Evolutionary conservation across 2,329 filamentous ascomycete genomes (phyloP).

Genomic region (Cryphonectria carpinicola): DNA sequence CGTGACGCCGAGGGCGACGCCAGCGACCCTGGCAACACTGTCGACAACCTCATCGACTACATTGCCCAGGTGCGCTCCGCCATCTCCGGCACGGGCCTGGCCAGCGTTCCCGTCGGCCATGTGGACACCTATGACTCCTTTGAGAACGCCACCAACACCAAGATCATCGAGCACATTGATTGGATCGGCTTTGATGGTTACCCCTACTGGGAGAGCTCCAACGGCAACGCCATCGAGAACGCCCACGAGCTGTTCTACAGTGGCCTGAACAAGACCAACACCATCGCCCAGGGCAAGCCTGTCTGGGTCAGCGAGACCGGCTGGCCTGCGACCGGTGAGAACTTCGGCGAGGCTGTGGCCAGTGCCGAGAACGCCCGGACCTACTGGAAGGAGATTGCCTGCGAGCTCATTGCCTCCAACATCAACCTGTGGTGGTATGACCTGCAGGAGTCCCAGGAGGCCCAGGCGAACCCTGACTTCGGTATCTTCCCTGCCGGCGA

Average conservation of each 20-base stretch:
- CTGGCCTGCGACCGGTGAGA: constrained; percentile 25
- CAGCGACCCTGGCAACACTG: constrained; percentile 60
- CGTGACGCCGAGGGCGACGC: constrained; percentile 61
- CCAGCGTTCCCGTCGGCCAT: constrained; percentile 58
- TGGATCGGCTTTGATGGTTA: constrained; percentile 69
- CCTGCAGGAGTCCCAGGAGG: constrained; percentile 42
- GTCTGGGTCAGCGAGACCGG: constrained; percentile 31
- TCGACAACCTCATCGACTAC: constrained; percentile 63
- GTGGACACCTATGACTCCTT: constrained; percentile 71
- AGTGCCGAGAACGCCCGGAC: constrained; percentile 26
- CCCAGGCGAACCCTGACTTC: constrained; percentile 40
- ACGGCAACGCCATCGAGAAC: constrained; percentile 60
- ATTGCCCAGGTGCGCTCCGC: constrained; percentile 54
- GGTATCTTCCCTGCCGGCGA: constrained; percentile 42
- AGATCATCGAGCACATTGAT: constrained; percentile 65
- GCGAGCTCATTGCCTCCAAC: constrained; percentile 22
- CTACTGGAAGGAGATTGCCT: constrained; percentile 28
- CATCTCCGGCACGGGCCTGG: constrained; percentile 51
- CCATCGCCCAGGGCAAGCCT: constrained; percentile 42
- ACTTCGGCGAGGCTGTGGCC: constrained; percentile 23
- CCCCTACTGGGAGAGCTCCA: constrained; percentile 66
- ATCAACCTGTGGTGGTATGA: constrained; percentile 44
- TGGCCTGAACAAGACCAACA: constrained; percentile 49
- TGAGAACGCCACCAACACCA: constrained; percentile 61
- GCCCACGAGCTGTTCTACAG: constrained; percentile 57